A percentile compares a stretch with the other conserved stretches of the same genome.
phyloP scores from a whole-genome alignment of 192 early-diverging fungal genomes.

The Dissophora globulifera region DNA sequence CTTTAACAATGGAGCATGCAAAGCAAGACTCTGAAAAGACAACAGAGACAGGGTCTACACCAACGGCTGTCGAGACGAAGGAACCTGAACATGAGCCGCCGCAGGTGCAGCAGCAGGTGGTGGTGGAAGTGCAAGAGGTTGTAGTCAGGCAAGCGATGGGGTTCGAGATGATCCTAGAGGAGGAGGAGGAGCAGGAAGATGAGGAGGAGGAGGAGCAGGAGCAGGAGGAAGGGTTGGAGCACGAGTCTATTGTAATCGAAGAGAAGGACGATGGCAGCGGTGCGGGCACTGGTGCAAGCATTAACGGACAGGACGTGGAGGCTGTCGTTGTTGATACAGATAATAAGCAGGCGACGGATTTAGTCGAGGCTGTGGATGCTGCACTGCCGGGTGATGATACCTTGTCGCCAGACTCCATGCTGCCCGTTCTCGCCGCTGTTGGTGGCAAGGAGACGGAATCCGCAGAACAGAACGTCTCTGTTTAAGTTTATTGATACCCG shows the following conservation, averaged over 20 bases:
- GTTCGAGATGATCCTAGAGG: slow-evolving; percentile 36
- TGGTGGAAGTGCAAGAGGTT: no score
- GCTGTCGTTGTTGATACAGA: not conserved
- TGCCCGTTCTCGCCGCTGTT: not conserved
- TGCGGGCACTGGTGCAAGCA: no score
- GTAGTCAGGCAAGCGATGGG: not conserved
- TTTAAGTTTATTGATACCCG: not conserved
- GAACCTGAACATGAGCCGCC: no score
- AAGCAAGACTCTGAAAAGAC: no score
- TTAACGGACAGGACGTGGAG: not conserved
- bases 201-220: not conserved
- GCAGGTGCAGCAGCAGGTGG: no score
- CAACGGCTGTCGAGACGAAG: no score
- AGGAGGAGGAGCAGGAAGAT: slow-evolving; percentile 12
- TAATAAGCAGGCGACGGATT: not conserved
- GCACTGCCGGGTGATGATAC: no score
- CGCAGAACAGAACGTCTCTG: not conserved
- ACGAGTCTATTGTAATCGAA: not conserved
- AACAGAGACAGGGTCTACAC: no score
- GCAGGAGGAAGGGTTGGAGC: not conserved
- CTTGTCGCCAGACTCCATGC: no score
- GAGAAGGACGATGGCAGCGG: not conserved
- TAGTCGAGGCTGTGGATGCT: not conserved
- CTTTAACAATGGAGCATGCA: no score
- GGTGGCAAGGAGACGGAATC: not conserved